These are phyloP conservation scores for Suillus occidentalis DNA, from an alignment of 768 basidiomycete species.

Conservation along the genomic window DNA sequence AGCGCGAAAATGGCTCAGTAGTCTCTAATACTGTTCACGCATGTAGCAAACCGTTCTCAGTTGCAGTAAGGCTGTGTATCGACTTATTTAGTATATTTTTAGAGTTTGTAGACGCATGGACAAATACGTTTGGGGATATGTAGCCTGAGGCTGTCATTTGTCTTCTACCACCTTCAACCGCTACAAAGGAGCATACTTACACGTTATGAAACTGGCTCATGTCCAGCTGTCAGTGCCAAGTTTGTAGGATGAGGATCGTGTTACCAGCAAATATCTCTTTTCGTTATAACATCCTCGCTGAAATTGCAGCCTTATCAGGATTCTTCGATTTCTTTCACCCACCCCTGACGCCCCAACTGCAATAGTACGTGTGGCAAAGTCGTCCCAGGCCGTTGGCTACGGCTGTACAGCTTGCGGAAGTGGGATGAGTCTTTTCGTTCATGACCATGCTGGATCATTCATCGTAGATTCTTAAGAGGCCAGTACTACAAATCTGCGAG, in stretches of 20 bases:
- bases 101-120: no score
- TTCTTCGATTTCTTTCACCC: background rate
- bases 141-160: background rate
- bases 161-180: background rate
- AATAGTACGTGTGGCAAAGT: background rate
- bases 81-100: no score
- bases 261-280: background rate
- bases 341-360: no score
- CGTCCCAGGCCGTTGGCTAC: background rate
- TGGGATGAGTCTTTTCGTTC: background rate
- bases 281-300: background rate
- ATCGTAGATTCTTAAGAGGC: background rate
- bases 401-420: background rate
- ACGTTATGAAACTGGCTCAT: background rate
- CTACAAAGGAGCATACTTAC: background rate
- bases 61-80: no score
- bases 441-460: background rate
- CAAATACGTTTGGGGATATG: no score
- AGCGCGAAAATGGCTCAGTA: no score
- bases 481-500: background rate
- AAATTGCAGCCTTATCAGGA: background rate
- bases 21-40: slow-evolving; percentile 12
- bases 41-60: slow-evolving; percentile 5
- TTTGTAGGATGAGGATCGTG: background rate
- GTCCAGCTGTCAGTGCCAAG: background rate